Evolutionary conservation across 306 rosid species (phyloP).

Genomic region (Amphicarpaea edgeworthii): DNA sequence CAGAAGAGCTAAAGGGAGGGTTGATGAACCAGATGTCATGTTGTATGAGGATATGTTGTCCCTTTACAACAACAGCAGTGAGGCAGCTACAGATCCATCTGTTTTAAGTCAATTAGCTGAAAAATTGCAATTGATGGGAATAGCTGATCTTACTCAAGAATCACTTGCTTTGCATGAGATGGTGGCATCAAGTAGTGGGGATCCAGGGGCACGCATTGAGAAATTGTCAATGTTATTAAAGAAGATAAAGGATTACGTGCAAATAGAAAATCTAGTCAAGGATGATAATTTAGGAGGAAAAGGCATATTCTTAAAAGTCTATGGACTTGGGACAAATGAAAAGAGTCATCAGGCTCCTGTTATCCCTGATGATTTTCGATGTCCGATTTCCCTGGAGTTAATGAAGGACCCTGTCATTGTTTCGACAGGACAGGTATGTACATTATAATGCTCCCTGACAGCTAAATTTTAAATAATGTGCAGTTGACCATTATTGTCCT

Average conservation of each 20-base stretch:
- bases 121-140: slow-evolving; percentile 79
- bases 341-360: slow-evolving; percentile 61
- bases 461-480: slow-evolving; percentile 27
- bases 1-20: slow-evolving; percentile 90
- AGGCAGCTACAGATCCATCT: slow-evolving; percentile 63
- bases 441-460: slow-evolving; percentile 36
- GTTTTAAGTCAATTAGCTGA: slow-evolving; percentile 73
- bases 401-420: slow-evolving; percentile 98
- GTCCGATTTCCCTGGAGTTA: slow-evolving; percentile 95
- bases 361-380: slow-evolving; percentile 91
- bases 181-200: slow-evolving; percentile 79
- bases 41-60: slow-evolving; percentile 72
- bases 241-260: slow-evolving; percentile 83
- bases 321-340: slow-evolving; percentile 57
- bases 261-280: slow-evolving; percentile 73
- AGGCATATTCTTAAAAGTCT: slow-evolving; percentile 56
- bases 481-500: slow-evolving; percentile 19
- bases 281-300: slow-evolving; percentile 58
- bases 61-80: slow-evolving; percentile 63
- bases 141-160: slow-evolving; percentile 84
- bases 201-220: slow-evolving; percentile 88
- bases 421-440: slow-evolving; percentile 96
- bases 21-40: slow-evolving; percentile 73
- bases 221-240: slow-evolving; percentile 85
- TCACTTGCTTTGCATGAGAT: slow-evolving; percentile 94